Evolutionary conservation across 257 asterid genomes (phyloP).

Genomic region (Forsythia suspensa): DNA sequence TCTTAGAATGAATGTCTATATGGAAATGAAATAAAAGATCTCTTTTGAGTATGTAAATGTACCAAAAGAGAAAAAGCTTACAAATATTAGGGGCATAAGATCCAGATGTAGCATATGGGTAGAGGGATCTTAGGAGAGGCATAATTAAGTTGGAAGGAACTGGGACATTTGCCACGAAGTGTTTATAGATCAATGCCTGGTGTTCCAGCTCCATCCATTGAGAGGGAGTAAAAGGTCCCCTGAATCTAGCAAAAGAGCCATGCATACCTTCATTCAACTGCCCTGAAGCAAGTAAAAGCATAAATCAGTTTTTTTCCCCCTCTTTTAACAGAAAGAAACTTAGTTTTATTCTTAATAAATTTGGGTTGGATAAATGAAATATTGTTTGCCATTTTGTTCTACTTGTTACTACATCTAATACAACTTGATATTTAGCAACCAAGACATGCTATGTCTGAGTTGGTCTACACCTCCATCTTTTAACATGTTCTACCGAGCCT

Average conservation of each 20-base stretch:
- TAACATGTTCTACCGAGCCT: too few species aligned
- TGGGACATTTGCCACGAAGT: constrained; percentile 75
- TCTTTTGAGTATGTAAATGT: neutral
- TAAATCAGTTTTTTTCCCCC: neutral
- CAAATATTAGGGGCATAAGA: constrained; percentile 64
- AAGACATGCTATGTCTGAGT: too few species aligned
- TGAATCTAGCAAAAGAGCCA: constrained; percentile 51
- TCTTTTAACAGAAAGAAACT: neutral
- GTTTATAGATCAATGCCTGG: constrained; percentile 88
- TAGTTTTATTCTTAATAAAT: too few species aligned
- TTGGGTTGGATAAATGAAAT: too few species aligned
- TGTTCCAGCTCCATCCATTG: constrained; percentile 96
- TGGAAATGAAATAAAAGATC: too few species aligned
- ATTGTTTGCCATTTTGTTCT: too few species aligned
- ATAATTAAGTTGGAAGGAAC: constrained; percentile 75
- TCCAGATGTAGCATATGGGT: constrained; percentile 57
- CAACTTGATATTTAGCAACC: too few species aligned
- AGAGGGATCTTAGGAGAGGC: constrained; percentile 71
- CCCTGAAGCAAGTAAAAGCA: constrained; percentile 26
- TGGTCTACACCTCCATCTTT: too few species aligned
- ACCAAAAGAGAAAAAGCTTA: constrained; percentile 32
- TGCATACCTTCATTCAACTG: constrained; percentile 42
- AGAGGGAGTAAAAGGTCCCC: constrained; percentile 87
- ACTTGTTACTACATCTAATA: too few species aligned
- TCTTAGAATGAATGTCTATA: too few species aligned